These are phyloP conservation scores for Hemileccinum impolitum DNA, from an alignment of 768 basidiomycete species.

Conservation along the genomic window DNA sequence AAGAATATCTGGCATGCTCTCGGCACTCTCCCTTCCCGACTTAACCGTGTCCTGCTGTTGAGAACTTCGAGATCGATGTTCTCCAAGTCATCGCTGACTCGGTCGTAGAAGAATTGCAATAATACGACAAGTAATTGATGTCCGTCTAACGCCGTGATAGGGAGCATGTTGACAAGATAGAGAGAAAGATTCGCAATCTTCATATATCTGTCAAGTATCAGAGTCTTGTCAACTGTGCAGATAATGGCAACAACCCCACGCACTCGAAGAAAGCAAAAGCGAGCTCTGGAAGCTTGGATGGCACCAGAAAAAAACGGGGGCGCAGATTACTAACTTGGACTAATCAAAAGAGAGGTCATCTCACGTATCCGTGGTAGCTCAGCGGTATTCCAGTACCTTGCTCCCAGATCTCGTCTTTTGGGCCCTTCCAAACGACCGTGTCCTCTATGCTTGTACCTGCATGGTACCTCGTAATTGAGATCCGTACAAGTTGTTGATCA, in stretches of 20 bases:
- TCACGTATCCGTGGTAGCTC: background rate
- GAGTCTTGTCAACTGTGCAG: background rate
- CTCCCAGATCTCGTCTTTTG: constrained; percentile 58
- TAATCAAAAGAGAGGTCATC: constrained; percentile 19
- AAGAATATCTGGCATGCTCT: constrained; percentile 15
- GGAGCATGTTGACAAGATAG: constrained; percentile 79
- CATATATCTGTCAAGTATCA: constrained; percentile 47
- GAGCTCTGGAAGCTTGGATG: constrained; percentile 22
- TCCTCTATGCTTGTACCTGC: constrained; percentile 17
- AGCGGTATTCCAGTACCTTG: constrained; percentile 46
- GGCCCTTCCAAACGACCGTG: constrained; percentile 73
- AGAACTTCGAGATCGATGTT: constrained; percentile 22
- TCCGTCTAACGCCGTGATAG: constrained; percentile 71
- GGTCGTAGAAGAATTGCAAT: constrained; percentile 21
- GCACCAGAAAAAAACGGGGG: constrained; percentile 31
- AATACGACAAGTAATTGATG: constrained; percentile 46
- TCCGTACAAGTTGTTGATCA: constrained; percentile 53
- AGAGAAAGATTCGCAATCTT: constrained; percentile 69
- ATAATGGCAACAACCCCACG: constrained; percentile 23
- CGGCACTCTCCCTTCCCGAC: constrained; percentile 12
- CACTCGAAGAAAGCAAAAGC: constrained; percentile 51
- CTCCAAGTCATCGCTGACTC: background rate
- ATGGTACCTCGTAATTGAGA: constrained; percentile 37
- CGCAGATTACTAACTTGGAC: constrained; percentile 51
- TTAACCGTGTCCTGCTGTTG: background rate